phyloP scores from a whole-genome alignment of 306 rosid genomes.

The Lagenaria siceraria region DNA sequence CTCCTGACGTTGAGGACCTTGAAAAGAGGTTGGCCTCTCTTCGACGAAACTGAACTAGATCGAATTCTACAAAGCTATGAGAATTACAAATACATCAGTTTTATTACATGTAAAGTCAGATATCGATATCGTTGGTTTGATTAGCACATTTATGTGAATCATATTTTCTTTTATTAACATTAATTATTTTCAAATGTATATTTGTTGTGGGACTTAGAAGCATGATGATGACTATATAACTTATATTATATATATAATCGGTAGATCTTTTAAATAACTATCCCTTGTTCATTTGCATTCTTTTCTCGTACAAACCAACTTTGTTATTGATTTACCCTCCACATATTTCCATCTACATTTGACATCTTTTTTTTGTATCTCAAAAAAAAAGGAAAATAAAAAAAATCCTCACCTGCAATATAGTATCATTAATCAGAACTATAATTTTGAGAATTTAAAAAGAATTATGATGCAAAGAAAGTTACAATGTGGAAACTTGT shows the following conservation, averaged over 20 bases:
- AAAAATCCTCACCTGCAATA: too few relatives aligned
- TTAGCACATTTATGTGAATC: not conserved
- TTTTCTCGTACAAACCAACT: too few relatives aligned
- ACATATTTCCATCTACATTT: too few relatives aligned
- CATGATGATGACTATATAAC: not conserved
- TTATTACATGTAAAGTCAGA: not conserved
- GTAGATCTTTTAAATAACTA: not conserved
- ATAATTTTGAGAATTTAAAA: not conserved
- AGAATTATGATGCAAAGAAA: not conserved
- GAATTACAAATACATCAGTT: not conserved
- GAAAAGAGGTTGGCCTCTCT: constrained; percentile 93
- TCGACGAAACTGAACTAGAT: constrained; percentile 39
- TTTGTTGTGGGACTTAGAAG: not conserved
- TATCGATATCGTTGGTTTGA: not conserved
- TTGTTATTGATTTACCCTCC: too few relatives aligned
- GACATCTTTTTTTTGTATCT: too few relatives aligned
- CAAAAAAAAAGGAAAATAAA: too few relatives aligned
- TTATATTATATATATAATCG: not conserved
- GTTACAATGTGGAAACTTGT: not conserved
- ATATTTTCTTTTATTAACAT: not conserved
- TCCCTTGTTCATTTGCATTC: not conserved
- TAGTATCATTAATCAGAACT: not conserved
- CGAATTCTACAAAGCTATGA: not conserved
- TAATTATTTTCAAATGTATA: not conserved
- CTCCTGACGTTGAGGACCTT: constrained; percentile 75